These are phyloP conservation scores for Lablab purpureus DNA, from an alignment of 306 rosid species.

Conservation along the genomic window DNA sequence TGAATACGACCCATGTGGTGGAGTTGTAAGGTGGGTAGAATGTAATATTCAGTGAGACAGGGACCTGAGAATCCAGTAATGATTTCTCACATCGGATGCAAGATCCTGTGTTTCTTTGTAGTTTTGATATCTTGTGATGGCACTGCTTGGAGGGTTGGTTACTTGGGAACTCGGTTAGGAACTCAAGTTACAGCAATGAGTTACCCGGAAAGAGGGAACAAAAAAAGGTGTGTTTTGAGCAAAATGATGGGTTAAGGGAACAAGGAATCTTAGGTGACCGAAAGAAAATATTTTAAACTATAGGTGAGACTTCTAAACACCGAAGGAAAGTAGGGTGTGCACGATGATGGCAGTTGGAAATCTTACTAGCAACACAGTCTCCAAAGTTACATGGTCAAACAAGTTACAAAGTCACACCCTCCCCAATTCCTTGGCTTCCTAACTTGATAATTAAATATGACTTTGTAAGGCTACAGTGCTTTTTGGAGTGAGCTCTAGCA, in stretches of 20 bases:
- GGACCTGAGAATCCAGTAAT: constrained; percentile 38
- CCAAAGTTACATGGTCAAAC: constrained; percentile 66
- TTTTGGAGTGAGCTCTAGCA: constrained; percentile 16
- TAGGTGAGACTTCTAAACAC: constrained; percentile 48
- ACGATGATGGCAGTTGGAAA: constrained; percentile 39
- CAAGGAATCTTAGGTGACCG: constrained; percentile 70
- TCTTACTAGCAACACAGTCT: constrained; percentile 57
- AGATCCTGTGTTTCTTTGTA: constrained; percentile 12
- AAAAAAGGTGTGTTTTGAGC: constrained; percentile 44
- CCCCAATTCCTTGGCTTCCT: constrained; percentile 72
- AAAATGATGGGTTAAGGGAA: constrained; percentile 62
- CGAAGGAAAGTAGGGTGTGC: constrained; percentile 41
- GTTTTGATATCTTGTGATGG: constrained; percentile 6
- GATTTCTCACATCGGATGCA: constrained; percentile 36
- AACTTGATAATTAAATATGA: constrained; percentile 41
- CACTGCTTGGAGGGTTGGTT: constrained; percentile 29
- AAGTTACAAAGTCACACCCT: constrained; percentile 56
- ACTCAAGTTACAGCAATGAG: constrained; percentile 32
- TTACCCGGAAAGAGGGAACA: constrained; percentile 50
- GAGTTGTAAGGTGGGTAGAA: constrained; percentile 45
- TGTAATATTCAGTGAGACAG: constrained; percentile 42
- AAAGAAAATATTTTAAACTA: constrained; percentile 54
- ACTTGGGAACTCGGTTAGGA: constrained; percentile 35
- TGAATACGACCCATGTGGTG: constrained; percentile 52
- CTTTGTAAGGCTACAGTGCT: neutral